Base-by-base conservation (phyloP, 2,329 filamentous ascomycete species). In the Onygena corvina region DNA sequence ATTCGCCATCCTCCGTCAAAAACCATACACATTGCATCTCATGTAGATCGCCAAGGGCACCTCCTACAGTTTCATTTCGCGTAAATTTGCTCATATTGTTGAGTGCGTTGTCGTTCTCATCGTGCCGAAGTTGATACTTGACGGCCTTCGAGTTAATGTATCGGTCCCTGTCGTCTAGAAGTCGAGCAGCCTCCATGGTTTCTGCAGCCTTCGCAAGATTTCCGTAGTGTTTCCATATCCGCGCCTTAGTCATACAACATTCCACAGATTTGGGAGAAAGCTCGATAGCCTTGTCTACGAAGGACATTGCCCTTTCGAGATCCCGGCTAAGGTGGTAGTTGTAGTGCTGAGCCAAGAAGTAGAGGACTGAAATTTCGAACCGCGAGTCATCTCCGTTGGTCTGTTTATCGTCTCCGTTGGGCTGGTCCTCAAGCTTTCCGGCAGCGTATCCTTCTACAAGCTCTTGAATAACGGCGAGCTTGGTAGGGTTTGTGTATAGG, bases 1-100 rank as follows among this genome's bases (percentile, higher is more conserved):
- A 81, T 69, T 95, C 86, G 49, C 87, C 92, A 62, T 98, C 93
- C 68, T 98, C 92, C 3, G 86, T 92, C 60, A 98, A 71, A 64
- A 82, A 98, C 93, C 92, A 98, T 58, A 96, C 80, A 64, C 89
- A 95, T 69, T 98, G 92, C 92, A 98, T 98, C 59, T 98, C 92
- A 56, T 93, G 77, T 30, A 98, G 77, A 66, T 98, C 92, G 44
- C 84, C 85, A 34, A 98, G 72, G 3, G 93, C 86, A 1, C 92
- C 92, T 4, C 87, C 88, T 9, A 83, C 77, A 3, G 87, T 84
- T 61, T 98, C 92, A 47, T 89, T 89, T 48, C 90, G 77, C 0
- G 93, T 98, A 68, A 98, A 98, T 56, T 95, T 78, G 54, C 87
- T 86, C 75, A 96, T 88, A 0, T 87, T 94, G 59, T 86, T 80